A percentile compares a stretch with the other conserved stretches of the same genome.
Evolutionary conservation across 2,329 filamentous ascomycete species (phyloP).

Genomic region (Aspergillus chevalieri): DNA sequence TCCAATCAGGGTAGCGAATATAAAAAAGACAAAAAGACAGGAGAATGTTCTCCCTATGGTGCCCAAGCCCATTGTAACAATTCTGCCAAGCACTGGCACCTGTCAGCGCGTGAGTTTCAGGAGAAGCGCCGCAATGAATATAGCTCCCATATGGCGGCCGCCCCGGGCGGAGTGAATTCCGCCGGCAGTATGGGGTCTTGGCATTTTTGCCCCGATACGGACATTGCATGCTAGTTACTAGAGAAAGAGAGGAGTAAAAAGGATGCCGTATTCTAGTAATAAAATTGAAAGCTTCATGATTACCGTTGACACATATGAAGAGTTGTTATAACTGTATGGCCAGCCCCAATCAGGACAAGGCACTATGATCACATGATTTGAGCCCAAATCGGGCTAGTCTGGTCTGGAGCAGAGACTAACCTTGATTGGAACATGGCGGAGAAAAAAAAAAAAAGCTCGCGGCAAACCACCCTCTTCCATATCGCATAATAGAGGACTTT

Average conservation of each 20-base stretch:
- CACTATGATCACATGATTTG: slow-evolving; percentile 18
- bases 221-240: background rate
- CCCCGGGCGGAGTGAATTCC: slow-evolving; percentile 11
- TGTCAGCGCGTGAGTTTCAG: slow-evolving; percentile 5
- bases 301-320: no score
- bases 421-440: slow-evolving; percentile 7
- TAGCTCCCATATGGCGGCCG: background rate
- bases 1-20: slow-evolving; percentile 29
- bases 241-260: background rate
- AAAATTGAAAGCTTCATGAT: no score
- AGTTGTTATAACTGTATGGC: background rate
- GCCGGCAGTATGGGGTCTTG: slow-evolving; percentile 7
- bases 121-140: slow-evolving; percentile 3
- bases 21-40: slow-evolving; percentile 25
- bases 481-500: background rate
- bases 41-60: slow-evolving; percentile 12
- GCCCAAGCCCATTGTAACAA: slow-evolving; percentile 22
- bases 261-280: no score
- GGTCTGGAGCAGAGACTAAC: slow-evolving; percentile 2
- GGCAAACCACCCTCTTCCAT: slow-evolving; percentile 10
- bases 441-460: slow-evolving; percentile 10
- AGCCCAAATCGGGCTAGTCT: slow-evolving; percentile 12
- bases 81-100: slow-evolving; percentile 2
- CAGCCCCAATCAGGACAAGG: slow-evolving; percentile 23
- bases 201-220: slow-evolving; percentile 1